phyloP scores from a whole-genome alignment of 495 filamentous ascomycete species.

The Rhypophila decipiens region DNA sequence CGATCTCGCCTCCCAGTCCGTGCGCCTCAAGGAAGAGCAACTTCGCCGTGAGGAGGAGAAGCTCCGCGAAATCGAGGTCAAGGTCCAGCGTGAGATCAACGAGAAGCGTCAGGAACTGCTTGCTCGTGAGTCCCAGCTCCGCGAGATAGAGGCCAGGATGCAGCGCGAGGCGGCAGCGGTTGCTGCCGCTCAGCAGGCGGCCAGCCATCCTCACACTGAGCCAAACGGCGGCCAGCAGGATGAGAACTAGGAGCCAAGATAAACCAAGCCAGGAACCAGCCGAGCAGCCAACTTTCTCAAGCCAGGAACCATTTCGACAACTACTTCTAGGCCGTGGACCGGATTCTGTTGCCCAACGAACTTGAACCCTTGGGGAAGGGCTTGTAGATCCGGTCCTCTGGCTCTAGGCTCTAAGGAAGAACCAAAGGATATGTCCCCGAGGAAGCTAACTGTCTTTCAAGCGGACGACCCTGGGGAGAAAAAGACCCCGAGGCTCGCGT shows the following conservation, averaged over 20 bases:
- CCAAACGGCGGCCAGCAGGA: constrained; percentile 41
- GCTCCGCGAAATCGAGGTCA: constrained; percentile 96
- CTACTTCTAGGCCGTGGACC: too few species aligned
- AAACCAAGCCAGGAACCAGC: too few species aligned
- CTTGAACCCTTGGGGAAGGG: too few species aligned
- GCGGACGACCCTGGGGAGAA: too few species aligned
- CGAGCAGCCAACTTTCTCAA: too few species aligned
- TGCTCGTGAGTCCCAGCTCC: constrained; percentile 94
- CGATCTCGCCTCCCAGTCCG: constrained; percentile 91
- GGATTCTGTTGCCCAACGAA: too few species aligned
- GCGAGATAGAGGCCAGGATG: constrained; percentile 74
- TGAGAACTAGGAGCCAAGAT: constrained; percentile 25
- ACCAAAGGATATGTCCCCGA: too few species aligned
- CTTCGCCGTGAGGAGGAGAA: constrained; percentile 99
- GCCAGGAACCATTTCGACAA: too few species aligned
- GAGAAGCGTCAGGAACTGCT: constrained; percentile 98
- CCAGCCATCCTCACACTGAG: constrained; percentile 32
- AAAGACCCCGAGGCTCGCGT: too few species aligned
- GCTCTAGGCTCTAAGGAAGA: too few species aligned
- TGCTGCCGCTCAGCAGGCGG: constrained; percentile 23
- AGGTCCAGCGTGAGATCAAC: constrained; percentile 99
- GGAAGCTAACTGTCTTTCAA: too few species aligned
- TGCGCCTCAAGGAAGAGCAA: constrained; percentile 98
- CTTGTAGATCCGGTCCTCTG: too few species aligned
- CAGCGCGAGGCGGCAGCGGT: constrained; percentile 44